phyloP scores from a whole-genome alignment of 257 asterid genomes.

The Euphrasia confusa region DNA sequence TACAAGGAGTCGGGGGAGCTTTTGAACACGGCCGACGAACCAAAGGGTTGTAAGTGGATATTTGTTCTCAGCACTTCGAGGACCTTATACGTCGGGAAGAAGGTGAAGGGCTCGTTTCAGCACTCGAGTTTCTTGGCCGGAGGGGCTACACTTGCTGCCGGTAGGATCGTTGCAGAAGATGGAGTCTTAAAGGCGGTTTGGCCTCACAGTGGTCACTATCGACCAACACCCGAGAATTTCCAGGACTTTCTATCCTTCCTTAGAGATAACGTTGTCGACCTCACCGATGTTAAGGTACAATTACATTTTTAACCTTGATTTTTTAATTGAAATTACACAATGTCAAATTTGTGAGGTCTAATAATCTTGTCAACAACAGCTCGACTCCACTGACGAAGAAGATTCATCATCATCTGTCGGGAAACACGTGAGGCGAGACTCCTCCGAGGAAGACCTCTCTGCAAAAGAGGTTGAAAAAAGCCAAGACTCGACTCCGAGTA shows the following conservation, averaged over 20 bases:
- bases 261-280: conserved; percentile 59
- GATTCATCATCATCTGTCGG: conserved; percentile 32
- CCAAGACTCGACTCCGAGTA: conserved; percentile 17
- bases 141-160: conserved; percentile 93
- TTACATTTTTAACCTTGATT: neutral
- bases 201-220: conserved; percentile 98
- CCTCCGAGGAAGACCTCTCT: conserved; percentile 62
- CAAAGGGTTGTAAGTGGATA: conserved; percentile 80
- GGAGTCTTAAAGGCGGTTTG: conserved; percentile 89
- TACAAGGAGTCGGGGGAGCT: conserved; percentile 55
- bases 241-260: conserved; percentile 67
- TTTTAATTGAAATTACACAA: neutral
- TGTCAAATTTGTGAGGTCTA: too few species aligned
- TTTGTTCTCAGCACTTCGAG: conserved; percentile 86
- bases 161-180: conserved; percentile 71
- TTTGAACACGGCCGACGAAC: conserved; percentile 55
- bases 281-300: conserved; percentile 66
- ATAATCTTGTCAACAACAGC: conserved; percentile 32
- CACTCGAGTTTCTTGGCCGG: conserved; percentile 96
- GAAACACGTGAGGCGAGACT: conserved; percentile 48
- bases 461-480: conserved; percentile 36
- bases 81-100: conserved; percentile 75
- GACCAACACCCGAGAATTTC: conserved; percentile 82
- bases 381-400: conserved; percentile 57
- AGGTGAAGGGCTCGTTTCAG: conserved; percentile 80